phyloP scores from a whole-genome alignment of 192 early-diverging fungal species.

The Rhizoclosmatium sp. region DNA sequence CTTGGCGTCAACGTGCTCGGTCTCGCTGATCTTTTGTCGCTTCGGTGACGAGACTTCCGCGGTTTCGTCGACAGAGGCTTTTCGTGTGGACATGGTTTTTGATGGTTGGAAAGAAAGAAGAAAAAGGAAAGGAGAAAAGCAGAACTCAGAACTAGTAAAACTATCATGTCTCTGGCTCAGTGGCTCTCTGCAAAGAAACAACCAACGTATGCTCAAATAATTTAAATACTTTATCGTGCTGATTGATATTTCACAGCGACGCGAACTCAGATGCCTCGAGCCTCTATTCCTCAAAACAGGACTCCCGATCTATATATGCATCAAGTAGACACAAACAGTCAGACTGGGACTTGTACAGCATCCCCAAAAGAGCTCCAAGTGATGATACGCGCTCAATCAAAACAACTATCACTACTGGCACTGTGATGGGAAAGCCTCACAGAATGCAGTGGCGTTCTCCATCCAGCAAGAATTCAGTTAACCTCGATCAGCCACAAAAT shows the following conservation, averaged over 20 bases:
- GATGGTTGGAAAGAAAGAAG: not conserved
- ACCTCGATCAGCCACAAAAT: not conserved
- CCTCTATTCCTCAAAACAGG: not conserved
- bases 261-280: not conserved
- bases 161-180: not conserved
- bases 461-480: not conserved
- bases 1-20: not conserved
- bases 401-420: slow-evolving; percentile 25
- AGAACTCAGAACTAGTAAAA: no score
- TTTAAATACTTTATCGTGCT: no score
- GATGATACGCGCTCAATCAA: slow-evolving; percentile 22
- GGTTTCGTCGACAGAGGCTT: not conserved
- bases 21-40: not conserved
- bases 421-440: slow-evolving; percentile 28
- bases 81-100: not conserved
- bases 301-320: not conserved
- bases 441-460: slow-evolving; percentile 31
- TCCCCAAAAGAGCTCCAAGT: not conserved
- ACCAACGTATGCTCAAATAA: not conserved
- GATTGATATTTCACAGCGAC: no score
- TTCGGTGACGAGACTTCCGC: not conserved
- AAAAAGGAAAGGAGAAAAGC: not conserved
- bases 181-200: not conserved
- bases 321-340: not conserved
- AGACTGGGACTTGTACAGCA: not conserved